Base-by-base conservation (phyloP, 768 basidiomycete species). In the Boletus tomentosulus region DNA sequence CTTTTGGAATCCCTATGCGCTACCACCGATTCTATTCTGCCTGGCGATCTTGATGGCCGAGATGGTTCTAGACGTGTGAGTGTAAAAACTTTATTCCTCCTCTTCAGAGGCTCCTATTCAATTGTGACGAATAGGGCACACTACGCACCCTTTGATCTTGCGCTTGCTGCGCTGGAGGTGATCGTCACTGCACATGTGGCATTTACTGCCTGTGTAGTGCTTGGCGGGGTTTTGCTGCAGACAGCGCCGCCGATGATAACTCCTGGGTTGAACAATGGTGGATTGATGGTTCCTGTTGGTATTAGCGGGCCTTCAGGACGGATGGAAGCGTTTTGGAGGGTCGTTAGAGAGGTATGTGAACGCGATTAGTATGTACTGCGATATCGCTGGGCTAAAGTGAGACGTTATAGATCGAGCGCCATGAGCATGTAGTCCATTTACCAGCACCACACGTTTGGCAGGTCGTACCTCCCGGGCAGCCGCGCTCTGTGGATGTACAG, bases 401-500 rank as follows among this genome's bases (percentile, higher is more conserved):
- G 16, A n/a, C 15, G 12, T 9, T 19, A 9, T 48, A 92, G 88
- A 79, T 95, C 57, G 90, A 94, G 65, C 78, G 86, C 3, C 92
- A 96, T 57, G 89, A 91, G 0, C 80, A 88, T 56, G 87, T 97
- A 25, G 65, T 89, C 0, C 89, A 92, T 64, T 79, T 96, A 11
- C 86, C 88, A 1, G 84, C 89, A 11, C 92, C 91, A 1, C 90
- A 92, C 57, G 84, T 95, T 51, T 95, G 91, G 91, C 91, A 94
- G 63, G 81, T 95, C 41, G 78, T 82, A 1, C 83, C 85, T 0
- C 63, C 57, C 0, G 69, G 67, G 15, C 68, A 71, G 53, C 58
- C 63, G 16, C 53, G 55, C 13, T 57, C 56, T 6, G 13, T 56
- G 41, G 39, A 57, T 24, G 39, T 48, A 9, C 25, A 50, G 16